Conservation (phyloP, 2,329 filamentous ascomycete species). For the Rhytidhysteron rufulum region DNA sequence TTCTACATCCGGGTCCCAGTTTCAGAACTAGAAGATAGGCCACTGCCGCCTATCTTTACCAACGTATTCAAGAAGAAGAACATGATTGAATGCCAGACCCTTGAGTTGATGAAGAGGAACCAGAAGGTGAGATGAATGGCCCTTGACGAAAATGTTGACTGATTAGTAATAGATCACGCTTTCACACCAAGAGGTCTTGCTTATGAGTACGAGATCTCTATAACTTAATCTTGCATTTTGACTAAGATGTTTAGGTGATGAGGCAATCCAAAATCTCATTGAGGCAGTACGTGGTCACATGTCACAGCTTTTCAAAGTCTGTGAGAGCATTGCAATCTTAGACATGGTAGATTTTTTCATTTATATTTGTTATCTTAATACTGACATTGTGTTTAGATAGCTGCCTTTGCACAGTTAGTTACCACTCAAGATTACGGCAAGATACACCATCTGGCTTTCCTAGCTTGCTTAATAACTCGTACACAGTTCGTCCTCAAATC, state of each 20-base stretch:
- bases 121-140: constrained; percentile 30
- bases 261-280: constrained; percentile 68
- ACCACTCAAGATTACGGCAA: constrained; percentile 59
- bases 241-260: constrained; percentile 49
- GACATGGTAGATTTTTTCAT: constrained; percentile 63
- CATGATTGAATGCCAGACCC: constrained; percentile 81
- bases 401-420: constrained; percentile 55
- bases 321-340: constrained; percentile 78
- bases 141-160: too few species aligned
- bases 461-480: constrained; percentile 5
- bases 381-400: constrained; percentile 16
- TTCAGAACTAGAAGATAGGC: constrained; percentile 58
- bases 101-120: constrained; percentile 77
- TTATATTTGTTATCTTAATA: not conserved
- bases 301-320: constrained; percentile 73
- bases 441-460: constrained; percentile 6
- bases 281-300: constrained; percentile 68
- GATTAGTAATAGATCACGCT: constrained; percentile 63
- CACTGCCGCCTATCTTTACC: constrained; percentile 67
- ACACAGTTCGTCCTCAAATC: constrained; percentile 61
- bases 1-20: constrained; percentile 71
- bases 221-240: not conserved
- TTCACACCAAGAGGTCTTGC: constrained; percentile 77
- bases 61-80: constrained; percentile 71
- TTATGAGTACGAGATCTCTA: constrained; percentile 65